Base-by-base conservation (phyloP, 768 basidiomycete species). In the Leucosporidium scottii region DNA sequence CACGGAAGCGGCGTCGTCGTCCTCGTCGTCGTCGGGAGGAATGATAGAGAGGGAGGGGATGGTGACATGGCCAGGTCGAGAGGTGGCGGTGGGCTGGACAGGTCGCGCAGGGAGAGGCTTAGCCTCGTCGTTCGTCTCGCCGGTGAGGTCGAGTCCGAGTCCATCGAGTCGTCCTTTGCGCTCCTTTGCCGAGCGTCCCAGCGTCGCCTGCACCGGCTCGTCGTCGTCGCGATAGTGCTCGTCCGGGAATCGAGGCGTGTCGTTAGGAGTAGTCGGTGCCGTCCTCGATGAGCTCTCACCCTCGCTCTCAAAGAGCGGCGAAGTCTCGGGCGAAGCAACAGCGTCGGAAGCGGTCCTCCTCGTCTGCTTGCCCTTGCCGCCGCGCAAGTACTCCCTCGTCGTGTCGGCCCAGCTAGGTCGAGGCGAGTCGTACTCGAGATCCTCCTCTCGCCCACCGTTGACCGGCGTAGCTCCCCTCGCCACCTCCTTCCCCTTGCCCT, bases 181-280 rank as follows among this genome's bases (percentile, higher is more conserved):
- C 15, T 31, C 50, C 39, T 67, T 54, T 25, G 66, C 62, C 25
- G 53, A 44, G 39, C 39, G 39, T 44, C 39, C 39, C 10, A 44
- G 15, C 8, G 39, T 44, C 4, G 61, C 53, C 36, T 58, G 62
- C 17, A 51, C 53, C 57, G 30, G 48, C 12, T 70, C 69, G 50
- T 70, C 65, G 39, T 60, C 56, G 8, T 65, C 62, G 59, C 66
- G 66, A 54, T 65, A 70, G 23, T 61, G 65, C 23, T 57, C 39
- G 39, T 44, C 39, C 10, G 39, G 65, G 12, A 60, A 21, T 0
- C 39, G 27, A 18, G 69, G 69, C 36, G 69, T 70, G 34, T 70
- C 65, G 65, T 70, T 70, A 18, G 69, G 69, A 27, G 69, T 70
- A 34, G 65, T 63, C 2, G 69, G 69, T 1, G 69, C 69, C 7